These are phyloP conservation scores for Dendrobium officinale DNA, from an alignment of 106 monocot species.

Conservation along the genomic window DNA sequence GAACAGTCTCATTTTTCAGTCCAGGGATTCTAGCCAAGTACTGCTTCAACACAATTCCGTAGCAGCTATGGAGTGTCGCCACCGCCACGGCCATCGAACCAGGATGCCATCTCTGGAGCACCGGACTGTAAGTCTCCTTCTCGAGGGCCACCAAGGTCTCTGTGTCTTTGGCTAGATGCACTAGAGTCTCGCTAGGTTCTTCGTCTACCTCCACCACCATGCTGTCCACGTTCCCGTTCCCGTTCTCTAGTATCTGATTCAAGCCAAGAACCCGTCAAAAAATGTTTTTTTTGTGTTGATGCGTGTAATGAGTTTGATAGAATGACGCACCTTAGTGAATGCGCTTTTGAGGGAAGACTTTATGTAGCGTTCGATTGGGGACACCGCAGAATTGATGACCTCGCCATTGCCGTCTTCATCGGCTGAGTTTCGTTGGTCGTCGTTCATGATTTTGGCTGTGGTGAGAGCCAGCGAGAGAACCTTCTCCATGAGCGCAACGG, in stretches of 20 bases:
- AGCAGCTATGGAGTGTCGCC: conserved; percentile 32
- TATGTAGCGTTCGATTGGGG: conserved; percentile 39
- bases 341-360: conserved; percentile 48
- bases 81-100: conserved; percentile 26
- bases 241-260: conserved; percentile 10
- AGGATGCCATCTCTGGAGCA: conserved; percentile 32
- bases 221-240: conserved; percentile 15
- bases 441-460: conserved; percentile 28
- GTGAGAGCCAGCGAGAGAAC: conserved; percentile 33
- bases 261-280: background rate
- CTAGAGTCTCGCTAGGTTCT: conserved; percentile 11
- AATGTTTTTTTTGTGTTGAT: background rate
- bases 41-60: conserved; percentile 28
- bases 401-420: background rate
- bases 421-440: conserved; percentile 14
- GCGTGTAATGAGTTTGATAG: background rate
- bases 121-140: conserved; percentile 24
- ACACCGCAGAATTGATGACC: background rate
- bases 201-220: conserved; percentile 16
- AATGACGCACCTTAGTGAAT: conserved; percentile 31
- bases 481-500: conserved; percentile 36
- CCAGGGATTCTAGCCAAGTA: conserved; percentile 14
- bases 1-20: conserved; percentile 18
- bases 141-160: conserved; percentile 20
- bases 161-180: conserved; percentile 16